A percentile compares a stretch with the other conserved stretches of the same genome.
phyloP scores from a whole-genome alignment of 176 grass and related monocot species.

The Microstegium vimineum region DNA sequence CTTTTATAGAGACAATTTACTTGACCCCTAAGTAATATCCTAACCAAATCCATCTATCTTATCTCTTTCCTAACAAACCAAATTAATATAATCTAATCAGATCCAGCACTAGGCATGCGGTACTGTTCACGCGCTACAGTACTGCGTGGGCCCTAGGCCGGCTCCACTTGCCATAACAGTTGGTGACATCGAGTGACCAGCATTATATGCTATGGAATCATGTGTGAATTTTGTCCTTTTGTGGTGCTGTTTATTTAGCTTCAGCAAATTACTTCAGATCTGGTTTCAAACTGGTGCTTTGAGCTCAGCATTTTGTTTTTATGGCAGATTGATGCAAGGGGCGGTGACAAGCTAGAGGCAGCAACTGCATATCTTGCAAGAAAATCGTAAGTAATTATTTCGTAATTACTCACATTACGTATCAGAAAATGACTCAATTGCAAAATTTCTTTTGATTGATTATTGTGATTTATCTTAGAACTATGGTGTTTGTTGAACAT shows the following conservation, averaged over 20 bases:
- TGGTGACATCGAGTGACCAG: neutral
- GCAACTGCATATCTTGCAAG: slow-evolving; percentile 75
- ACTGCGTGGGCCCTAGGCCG: too few relatives aligned
- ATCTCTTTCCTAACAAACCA: too few relatives aligned
- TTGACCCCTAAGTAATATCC: too few relatives aligned
- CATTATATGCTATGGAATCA: neutral
- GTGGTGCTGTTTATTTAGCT: neutral
- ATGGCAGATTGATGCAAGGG: slow-evolving; percentile 44
- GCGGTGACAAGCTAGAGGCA: slow-evolving; percentile 53
- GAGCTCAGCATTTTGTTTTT: slow-evolving; percentile 1
- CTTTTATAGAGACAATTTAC: too few relatives aligned
- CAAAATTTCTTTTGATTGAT: neutral
- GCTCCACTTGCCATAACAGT: too few relatives aligned
- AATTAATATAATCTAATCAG: too few relatives aligned
- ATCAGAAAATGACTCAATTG: neutral
- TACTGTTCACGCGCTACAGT: too few relatives aligned
- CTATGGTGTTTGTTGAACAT: neutral
- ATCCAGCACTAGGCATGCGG: too few relatives aligned
- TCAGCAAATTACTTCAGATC: neutral
- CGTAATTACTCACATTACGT: neutral
- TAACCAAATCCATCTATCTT: too few relatives aligned
- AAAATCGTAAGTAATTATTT: slow-evolving; percentile 35
- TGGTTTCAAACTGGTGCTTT: neutral
- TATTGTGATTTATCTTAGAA: neutral
- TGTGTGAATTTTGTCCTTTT: neutral